Base-by-base conservation (phyloP, 2,329 filamentous ascomycete species). In the Acrodontium crateriforme region DNA sequence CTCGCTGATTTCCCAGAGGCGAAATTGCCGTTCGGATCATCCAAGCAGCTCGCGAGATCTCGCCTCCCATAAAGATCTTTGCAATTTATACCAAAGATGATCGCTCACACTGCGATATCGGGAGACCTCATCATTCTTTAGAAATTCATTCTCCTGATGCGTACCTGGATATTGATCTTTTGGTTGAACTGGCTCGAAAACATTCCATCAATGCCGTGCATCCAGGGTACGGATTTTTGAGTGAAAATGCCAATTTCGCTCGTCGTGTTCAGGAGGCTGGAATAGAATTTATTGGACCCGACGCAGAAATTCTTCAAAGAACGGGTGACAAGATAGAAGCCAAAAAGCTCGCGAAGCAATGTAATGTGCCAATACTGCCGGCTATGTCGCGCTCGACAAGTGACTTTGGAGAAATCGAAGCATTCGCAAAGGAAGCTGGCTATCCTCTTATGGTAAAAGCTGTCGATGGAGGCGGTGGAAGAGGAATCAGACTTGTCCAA, bases 1-100 rank as follows among this genome's bases (percentile, higher is more conserved):
- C n/a, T n/a, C n/a, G n/a, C 8, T 9, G 21, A n/a, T 16, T 21
- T 12, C 6, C 14, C 28, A 71, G 70, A 54, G 73, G 72, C 30
- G 73, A 77, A 47, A 75, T 78, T 28, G 71, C 71, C 29, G 62
- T 69, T 2, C 62, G 72, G 9, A 71, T 76, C 25, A 54, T 75
- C 18, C 61, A 64, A 16, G 61, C 71, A 30, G 67, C 67, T n/a
- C 58, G 69, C 21, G 72, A 77, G 48, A 54, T 74, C 3, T 54
- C 53, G 9, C 55, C 73, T 6, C n/a, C n/a, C n/a, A n/a, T n/a
- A n/a, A 61, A 69, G 29, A 72, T 68, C 1, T 67, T 63, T 36
- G 62, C 65, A 12, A 45, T 74, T 3, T 72, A 69, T 44, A 68
- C 67, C 5, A 42, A 58, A 3, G 59, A 63, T 26, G 72, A 77